phyloP scores from a whole-genome alignment of 2,329 filamentous ascomycete species.

The Calycina herbarum region DNA sequence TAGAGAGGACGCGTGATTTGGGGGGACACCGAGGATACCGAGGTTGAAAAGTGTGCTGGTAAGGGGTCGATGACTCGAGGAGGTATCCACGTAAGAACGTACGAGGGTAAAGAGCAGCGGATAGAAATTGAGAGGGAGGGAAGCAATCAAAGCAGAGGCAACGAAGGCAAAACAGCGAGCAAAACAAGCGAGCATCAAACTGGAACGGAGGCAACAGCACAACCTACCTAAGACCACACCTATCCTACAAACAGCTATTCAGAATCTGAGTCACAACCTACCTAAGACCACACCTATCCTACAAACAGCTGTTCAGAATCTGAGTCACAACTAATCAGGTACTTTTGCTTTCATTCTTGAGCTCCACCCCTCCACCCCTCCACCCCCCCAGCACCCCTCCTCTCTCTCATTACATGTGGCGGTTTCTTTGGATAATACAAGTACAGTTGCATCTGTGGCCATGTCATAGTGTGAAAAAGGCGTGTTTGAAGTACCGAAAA shows the following conservation, averaged over 20 bases:
- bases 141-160: background rate
- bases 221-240: too few species aligned
- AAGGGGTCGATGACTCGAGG: background rate
- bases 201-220: background rate
- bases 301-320: background rate
- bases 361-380: background rate
- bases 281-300: background rate
- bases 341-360: background rate
- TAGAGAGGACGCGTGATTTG: background rate
- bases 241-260: background rate
- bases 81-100: background rate
- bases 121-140: background rate
- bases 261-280: background rate
- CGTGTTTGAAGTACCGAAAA: background rate
- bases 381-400: background rate
- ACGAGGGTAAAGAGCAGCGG: background rate
- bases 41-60: background rate
- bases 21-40: background rate
- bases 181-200: background rate
- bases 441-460: background rate
- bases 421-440: background rate
- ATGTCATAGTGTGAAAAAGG: constrained; percentile 3
- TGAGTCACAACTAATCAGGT: constrained; percentile 8
- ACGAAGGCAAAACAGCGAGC: background rate
- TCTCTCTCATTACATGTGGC: background rate